Percentiles rank a stretch among this genome's conserved stretches.
These are phyloP conservation scores for Centella asiatica DNA, from an alignment of 129 eudicot genomes.

Conservation along the genomic window DNA sequence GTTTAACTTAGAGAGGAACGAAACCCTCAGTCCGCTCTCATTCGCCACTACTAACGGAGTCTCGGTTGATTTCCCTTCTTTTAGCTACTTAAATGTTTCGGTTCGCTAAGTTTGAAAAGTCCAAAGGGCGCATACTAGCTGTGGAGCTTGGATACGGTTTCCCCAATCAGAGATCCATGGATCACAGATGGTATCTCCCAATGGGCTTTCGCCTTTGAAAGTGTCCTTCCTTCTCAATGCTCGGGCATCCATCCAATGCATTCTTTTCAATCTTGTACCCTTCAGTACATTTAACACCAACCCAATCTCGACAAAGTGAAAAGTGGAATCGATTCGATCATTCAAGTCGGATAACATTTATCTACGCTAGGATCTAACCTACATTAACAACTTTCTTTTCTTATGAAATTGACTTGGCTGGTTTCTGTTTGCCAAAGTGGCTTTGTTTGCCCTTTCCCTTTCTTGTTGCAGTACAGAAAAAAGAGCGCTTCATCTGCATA, in stretches of 20 bases:
- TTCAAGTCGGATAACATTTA: too few relatives aligned
- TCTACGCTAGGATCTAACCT: too few relatives aligned
- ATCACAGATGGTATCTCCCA: conserved; percentile 6
- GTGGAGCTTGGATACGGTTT: neutral
- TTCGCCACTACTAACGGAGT: neutral
- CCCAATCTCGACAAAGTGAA: too few relatives aligned
- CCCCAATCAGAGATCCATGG: neutral
- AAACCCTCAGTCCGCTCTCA: neutral
- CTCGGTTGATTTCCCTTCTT: conserved; percentile 2
- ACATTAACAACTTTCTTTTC: too few relatives aligned
- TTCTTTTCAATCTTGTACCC: neutral
- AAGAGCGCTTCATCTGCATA: too few relatives aligned
- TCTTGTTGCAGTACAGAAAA: too few relatives aligned
- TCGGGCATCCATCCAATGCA: neutral
- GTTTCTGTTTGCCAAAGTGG: too few relatives aligned
- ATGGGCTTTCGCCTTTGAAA: conserved; percentile 11
- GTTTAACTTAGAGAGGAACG: too few relatives aligned
- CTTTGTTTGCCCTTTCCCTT: too few relatives aligned
- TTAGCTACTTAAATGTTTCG: conserved; percentile 5
- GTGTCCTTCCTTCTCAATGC: conserved; percentile 7
- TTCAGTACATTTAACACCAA: neutral
- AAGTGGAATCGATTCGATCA: too few relatives aligned
- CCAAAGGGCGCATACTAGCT: neutral
- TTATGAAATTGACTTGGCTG: too few relatives aligned
- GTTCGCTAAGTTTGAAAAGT: conserved; percentile 5